Evolutionary conservation across 1,284 basidiomycete species (phyloP).

Genomic region (Marasmius fiardii): DNA sequence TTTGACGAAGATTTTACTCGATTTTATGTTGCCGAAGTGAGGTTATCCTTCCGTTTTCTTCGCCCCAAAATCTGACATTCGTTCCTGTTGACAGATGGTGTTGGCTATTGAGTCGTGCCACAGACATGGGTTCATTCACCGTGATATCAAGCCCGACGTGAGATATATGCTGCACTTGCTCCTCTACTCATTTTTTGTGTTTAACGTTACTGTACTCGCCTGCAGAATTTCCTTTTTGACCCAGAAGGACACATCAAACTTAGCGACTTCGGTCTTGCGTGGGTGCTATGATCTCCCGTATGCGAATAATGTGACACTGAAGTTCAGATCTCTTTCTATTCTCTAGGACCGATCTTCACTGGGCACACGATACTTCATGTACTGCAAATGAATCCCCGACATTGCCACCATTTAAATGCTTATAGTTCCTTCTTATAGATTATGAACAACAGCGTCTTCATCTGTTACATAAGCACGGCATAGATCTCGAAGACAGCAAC

Average conservation of each 20-base stretch:
- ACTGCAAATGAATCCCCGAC: conserved; percentile 11
- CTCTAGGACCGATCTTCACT: conserved; percentile 76
- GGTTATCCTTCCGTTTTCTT: conserved; percentile 16
- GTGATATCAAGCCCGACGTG: conserved; percentile 95
- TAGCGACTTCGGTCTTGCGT: conserved; percentile 95
- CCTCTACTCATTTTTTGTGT: conserved; percentile 17
- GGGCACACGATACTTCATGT: conserved; percentile 93
- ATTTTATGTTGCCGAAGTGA: conserved; percentile 93
- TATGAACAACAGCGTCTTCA: conserved; percentile 93
- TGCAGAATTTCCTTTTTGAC: conserved; percentile 92
- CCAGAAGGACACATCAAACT: conserved; percentile 91
- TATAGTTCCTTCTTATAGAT: conserved; percentile 44
- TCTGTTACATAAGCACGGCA: conserved; percentile 88
- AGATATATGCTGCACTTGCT: conserved; percentile 30
- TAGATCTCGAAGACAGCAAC: conserved; percentile 84
- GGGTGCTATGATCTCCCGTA: conserved; percentile 36
- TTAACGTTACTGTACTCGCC: conserved; percentile 22
- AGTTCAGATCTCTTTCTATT: conserved; percentile 10
- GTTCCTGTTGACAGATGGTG: conserved; percentile 69
- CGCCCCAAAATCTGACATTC: conserved; percentile 12
- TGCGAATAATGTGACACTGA: conserved; percentile 16
- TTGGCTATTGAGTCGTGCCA: conserved; percentile 95
- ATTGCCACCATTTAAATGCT: neutral
- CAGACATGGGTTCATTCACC: conserved; percentile 93
- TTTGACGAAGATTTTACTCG: conserved; percentile 93